Base-by-base conservation (phyloP, 78 protist genomes). In the slime mould (Dictyostelium discoideum) region DNA sequence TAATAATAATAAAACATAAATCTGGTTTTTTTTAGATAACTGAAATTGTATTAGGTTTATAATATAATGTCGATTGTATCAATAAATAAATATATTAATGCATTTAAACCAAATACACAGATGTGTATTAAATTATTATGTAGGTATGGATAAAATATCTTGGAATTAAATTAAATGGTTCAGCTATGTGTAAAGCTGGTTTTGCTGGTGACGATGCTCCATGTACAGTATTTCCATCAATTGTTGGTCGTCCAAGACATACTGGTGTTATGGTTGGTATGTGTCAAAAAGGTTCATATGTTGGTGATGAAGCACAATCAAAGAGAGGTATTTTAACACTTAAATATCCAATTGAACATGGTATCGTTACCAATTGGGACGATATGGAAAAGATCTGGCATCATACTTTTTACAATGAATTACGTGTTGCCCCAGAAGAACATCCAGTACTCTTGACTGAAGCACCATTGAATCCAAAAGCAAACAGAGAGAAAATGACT, bases 391-490 rank as follows among this genome's bases (percentile, higher is more conserved):
- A 72, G 37, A 39, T 86, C 11, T 86, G 92, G 92, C 32, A 42
- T 86, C 76, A 78, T 72, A 29, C 77, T 4, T 92, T 92, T 54
- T 74, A 92, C 40, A 84, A 90, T 72, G 92, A 92, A 77, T 24
- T 85, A 24, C 69, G 94, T 54, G 65, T 42, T 94, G 92, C 98
- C 95, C 96, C 54, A 18, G 77, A 84, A 22, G 65, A 60, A 39
- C 98, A 97, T 90, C 98, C 98, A 76, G 90, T 98, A 7, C 96
- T 98, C 37, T 85, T 98, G 60, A 96, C 99, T 13, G 99, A 98
- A 83, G 98, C 98, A 46, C 98, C 99, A 84, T 81, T 85, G 22
- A 81, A 92, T 44, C 90, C 96, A 76, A 84, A 84, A 63, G 96
- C 90, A 54, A 92, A 83, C 26, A 65, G 99, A 57, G 99, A 98